These are phyloP conservation scores for Ophiocordyceps polyrhachis-furcata DNA, from an alignment of 2,329 filamentous ascomycete genomes.

Conservation along the genomic window DNA sequence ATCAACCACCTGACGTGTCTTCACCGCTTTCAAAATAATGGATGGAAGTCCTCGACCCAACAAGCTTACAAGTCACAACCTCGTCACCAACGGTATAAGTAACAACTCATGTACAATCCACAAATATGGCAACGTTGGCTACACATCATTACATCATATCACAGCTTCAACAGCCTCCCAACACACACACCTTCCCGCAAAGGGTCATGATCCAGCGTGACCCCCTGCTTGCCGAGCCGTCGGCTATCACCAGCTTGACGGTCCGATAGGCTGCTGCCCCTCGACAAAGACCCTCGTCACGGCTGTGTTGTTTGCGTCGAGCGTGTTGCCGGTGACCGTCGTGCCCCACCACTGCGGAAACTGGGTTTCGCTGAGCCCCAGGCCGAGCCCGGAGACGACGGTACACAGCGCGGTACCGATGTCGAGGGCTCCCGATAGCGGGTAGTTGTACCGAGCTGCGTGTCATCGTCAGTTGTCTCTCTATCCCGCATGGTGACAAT, in stretches of 20 bases:
- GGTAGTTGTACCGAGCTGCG: constrained; percentile 31
- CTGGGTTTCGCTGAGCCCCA: constrained; percentile 23
- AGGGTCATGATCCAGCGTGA: not conserved
- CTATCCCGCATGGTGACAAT: too few relatives aligned
- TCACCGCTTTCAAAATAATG: too few relatives aligned
- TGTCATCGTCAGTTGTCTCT: not conserved
- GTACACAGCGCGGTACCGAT: constrained; percentile 39
- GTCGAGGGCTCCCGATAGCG: constrained; percentile 38
- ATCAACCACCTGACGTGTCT: too few relatives aligned
- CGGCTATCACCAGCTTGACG: constrained; percentile 8
- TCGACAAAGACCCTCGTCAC: constrained; percentile 10
- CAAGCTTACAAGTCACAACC: too few relatives aligned
- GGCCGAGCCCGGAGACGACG: constrained; percentile 28
- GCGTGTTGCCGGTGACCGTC: constrained; percentile 9
- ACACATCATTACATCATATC: not conserved
- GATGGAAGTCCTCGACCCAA: too few relatives aligned
- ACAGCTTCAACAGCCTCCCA: not conserved
- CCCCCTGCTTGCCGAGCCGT: not conserved
- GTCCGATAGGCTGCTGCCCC: constrained; percentile 11
- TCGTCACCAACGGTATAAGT: too few relatives aligned
- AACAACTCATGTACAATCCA: too few relatives aligned
- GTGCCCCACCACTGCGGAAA: constrained; percentile 32
- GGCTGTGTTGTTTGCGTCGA: constrained; percentile 11
- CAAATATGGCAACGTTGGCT: not conserved
- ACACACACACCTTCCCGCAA: not conserved